A percentile compares a stretch with the other conserved stretches of the same genome.
These are phyloP conservation scores for Kluyveromyces sp. DNA, from an alignment of 1,139 yeast species.

Conservation along the genomic window DNA sequence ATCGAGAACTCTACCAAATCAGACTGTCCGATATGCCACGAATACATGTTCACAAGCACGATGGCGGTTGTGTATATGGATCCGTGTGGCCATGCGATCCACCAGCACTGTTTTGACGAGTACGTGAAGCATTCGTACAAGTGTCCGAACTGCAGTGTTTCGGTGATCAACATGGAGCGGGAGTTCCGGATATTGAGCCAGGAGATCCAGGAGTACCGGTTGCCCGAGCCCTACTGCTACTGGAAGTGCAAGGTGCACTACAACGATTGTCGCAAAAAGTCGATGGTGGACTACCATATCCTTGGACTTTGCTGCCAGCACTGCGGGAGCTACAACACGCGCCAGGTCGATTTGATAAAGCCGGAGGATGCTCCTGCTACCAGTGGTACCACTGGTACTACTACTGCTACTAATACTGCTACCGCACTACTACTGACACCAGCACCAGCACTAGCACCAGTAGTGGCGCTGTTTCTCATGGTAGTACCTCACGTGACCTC, in stretches of 20 bases:
- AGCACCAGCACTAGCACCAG: neutral
- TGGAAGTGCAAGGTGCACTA: slow-evolving; percentile 80
- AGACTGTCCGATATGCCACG: slow-evolving; percentile 90
- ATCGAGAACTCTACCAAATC: slow-evolving; percentile 83
- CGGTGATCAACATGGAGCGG: slow-evolving; percentile 79
- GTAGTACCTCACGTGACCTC: neutral
- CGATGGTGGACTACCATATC: slow-evolving; percentile 70
- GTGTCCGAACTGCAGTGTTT: slow-evolving; percentile 84
- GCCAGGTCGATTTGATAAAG: slow-evolving; percentile 56
- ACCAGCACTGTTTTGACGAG: slow-evolving; percentile 74
- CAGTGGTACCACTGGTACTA: neutral
- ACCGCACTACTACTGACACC: slow-evolving; percentile 8
- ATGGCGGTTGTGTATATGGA: slow-evolving; percentile 80
- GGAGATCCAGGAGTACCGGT: slow-evolving; percentile 66
- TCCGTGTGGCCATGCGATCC: slow-evolving; percentile 89
- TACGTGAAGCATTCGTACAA: slow-evolving; percentile 74
- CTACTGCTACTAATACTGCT: too few relatives aligned
- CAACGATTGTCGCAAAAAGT: slow-evolving; percentile 83
- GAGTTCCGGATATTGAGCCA: slow-evolving; percentile 79
- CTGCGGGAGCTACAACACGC: slow-evolving; percentile 81
- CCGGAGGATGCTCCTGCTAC: slow-evolving; percentile 25
- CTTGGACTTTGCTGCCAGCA: slow-evolving; percentile 81
- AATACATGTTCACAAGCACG: slow-evolving; percentile 81
- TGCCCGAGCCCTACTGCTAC: slow-evolving; percentile 69
- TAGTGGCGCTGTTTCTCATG: neutral